Percentiles rank a stretch among this genome's conserved stretches.
phyloP scores from a whole-genome alignment of 2,329 filamentous ascomycete species.

The Blastomyces percursus region DNA sequence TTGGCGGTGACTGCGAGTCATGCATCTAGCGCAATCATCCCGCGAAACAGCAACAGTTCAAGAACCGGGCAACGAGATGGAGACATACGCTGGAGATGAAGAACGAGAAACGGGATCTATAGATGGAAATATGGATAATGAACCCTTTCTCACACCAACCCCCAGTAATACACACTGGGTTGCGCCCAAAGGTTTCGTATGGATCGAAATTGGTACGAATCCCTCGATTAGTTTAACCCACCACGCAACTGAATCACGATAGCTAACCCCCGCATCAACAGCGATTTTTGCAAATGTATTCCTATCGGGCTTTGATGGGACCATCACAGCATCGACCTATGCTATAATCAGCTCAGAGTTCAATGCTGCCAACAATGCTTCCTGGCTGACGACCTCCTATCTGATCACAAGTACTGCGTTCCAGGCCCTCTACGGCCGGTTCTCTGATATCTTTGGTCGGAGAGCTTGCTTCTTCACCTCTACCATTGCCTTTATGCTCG shows the following conservation, averaged over 20 bases:
- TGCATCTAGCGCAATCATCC: not conserved
- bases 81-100: slow-evolving; percentile 1
- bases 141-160: slow-evolving; percentile 18
- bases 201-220: slow-evolving; percentile 43
- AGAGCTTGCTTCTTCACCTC: slow-evolving; percentile 51
- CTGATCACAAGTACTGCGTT: slow-evolving; percentile 56
- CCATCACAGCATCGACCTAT: slow-evolving; percentile 37
- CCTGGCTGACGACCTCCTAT: slow-evolving; percentile 49
- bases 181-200: slow-evolving; percentile 43
- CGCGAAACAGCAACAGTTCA: not conserved
- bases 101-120: not conserved
- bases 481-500: slow-evolving; percentile 51
- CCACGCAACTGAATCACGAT: not conserved
- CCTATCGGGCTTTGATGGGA: slow-evolving; percentile 44
- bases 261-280: slow-evolving; percentile 12
- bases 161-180: slow-evolving; percentile 29
- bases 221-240: not conserved
- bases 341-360: slow-evolving; percentile 40
- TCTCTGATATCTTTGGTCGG: slow-evolving; percentile 60
- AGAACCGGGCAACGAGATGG: not conserved
- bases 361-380: slow-evolving; percentile 36
- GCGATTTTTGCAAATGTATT: slow-evolving; percentile 56
- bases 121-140: slow-evolving; percentile 15
- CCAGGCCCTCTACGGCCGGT: slow-evolving; percentile 60
- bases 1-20: not conserved